Base-by-base conservation (phyloP, 2,329 filamentous ascomycete species). In the Hypoxylon sp. region DNA sequence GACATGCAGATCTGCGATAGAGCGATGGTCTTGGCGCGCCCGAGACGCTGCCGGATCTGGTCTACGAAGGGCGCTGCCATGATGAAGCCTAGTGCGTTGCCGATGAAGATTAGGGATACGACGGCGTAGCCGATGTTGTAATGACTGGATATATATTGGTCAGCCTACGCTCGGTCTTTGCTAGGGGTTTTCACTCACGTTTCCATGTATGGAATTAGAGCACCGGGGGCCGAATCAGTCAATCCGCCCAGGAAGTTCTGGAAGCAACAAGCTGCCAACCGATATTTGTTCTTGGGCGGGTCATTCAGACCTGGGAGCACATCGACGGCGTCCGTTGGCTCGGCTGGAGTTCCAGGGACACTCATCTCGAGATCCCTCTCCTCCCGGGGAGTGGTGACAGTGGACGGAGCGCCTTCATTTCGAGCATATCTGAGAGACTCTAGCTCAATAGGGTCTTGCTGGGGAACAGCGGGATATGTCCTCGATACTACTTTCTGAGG, bases 191-290 rank as follows among this genome's bases (percentile, higher is more conserved):
- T 1, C 1, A 73, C 80, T 72, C 76, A 87, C 77, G 81, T 83
- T 77, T 95, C 91, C 78, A 97, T 91, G 75, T 93, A 93, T 0
- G 93, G 93, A 72, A 97, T 92, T 63, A 96, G 76, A 10, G 93
- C 92, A 75, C 93, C 93, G 1, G 92, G 88, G 0, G 91, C 90
- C 45, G 89, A 87, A 78, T 97, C 93, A 72, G 88, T 92, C 64
- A 96, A 80, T 0, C 92, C 93, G 73, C 90, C 90, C 2, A 85
- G 84, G 67, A 96, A 85, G 64, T 87, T 90, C 67, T 90, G 86
- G 46, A 91, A 75, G 70, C 90, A 93, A 13, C 86, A 84, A 10
- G 87, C 85, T 9, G 90, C 75, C 25, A 94, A 82, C 34, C 92
- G 84, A 80, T 86, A 94, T 67, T 87, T 89, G 77, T 93, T 94